A percentile compares a stretch with the other conserved stretches of the same genome.
These are phyloP conservation scores for Peronospora destructor DNA, from an alignment of 352 stramenopile species.

Conservation along the genomic window DNA sequence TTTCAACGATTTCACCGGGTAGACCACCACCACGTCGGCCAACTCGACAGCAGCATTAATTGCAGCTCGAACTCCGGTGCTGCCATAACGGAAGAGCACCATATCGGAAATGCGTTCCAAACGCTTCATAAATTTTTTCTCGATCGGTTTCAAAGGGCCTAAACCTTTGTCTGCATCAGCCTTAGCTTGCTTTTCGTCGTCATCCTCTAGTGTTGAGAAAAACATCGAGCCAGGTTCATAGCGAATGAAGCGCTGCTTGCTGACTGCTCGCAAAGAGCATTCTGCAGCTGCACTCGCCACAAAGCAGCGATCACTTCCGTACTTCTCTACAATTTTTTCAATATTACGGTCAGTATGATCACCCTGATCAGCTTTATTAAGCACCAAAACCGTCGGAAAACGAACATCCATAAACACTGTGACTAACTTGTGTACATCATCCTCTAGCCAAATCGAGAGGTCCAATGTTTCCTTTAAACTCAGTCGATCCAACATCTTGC, in stretches of 20 bases:
- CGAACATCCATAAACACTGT: constrained; percentile 66
- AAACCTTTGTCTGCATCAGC: constrained; percentile 19
- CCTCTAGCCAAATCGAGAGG: constrained; percentile 46
- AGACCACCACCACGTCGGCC: constrained; percentile 74
- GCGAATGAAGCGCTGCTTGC: constrained; percentile 71
- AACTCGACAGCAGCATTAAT: constrained; percentile 83
- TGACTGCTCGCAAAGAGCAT: constrained; percentile 68
- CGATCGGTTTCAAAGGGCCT: constrained; percentile 50
- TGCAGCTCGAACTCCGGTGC: constrained; percentile 74
- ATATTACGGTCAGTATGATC: constrained; percentile 85
- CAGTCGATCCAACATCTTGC: constrained; percentile 61
- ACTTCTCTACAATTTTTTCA: constrained; percentile 83
- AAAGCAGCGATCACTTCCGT: constrained; percentile 81
- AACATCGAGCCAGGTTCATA: constrained; percentile 85
- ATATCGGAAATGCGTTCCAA: constrained; percentile 86
- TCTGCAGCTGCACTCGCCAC: constrained; percentile 83
- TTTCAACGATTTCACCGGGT: constrained; percentile 84
- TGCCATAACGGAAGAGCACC: constrained; percentile 86
- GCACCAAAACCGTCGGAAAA: constrained; percentile 83
- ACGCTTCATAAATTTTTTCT: constrained; percentile 75
- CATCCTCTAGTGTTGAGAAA: constrained; percentile 68
- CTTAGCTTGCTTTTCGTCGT: constrained; percentile 33
- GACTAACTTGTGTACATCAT: constrained; percentile 71
- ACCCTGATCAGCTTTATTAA: constrained; percentile 86
- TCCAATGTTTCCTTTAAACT: constrained; percentile 56